Percentiles rank a stretch among this genome's conserved stretches.
These are phyloP conservation scores for Rhynchospora pubera DNA, from an alignment of 176 grass and related monocot genomes.

Conservation along the genomic window DNA sequence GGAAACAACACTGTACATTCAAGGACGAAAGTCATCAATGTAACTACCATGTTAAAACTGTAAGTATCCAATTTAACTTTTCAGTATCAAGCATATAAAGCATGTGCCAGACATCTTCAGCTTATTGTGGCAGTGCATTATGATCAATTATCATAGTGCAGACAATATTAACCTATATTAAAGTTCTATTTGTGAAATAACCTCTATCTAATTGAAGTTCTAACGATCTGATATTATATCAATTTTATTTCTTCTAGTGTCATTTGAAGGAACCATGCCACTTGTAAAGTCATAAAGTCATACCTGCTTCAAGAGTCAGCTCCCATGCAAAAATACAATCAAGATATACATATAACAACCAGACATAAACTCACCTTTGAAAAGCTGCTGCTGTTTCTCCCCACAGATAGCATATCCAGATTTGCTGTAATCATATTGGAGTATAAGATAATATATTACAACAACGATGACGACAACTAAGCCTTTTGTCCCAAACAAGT, in stretches of 20 bases:
- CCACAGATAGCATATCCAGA: slow-evolving; percentile 48
- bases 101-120: background rate
- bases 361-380: slow-evolving; percentile 60
- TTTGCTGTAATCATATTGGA: slow-evolving; percentile 42
- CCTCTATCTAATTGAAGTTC: background rate
- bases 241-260: background rate
- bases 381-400: slow-evolving; percentile 36
- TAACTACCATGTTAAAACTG: background rate
- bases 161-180: background rate
- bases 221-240: background rate
- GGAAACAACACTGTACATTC: background rate
- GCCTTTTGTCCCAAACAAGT: no score
- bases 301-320: no score
- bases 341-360: background rate
- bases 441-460: background rate
- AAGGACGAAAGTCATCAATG: background rate
- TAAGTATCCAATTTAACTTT: background rate
- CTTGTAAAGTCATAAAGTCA: background rate
- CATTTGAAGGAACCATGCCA: background rate
- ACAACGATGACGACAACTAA: no score
- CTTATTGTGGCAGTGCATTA: background rate
- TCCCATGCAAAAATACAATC: background rate
- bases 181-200: background rate
- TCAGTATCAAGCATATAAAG: background rate
- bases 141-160: background rate